Evolutionary conservation across 805 yeast genomes (phyloP), one percentile per base, ranked within the genome.

Genomic region (Dipodascopsis uninucleata): DNA sequence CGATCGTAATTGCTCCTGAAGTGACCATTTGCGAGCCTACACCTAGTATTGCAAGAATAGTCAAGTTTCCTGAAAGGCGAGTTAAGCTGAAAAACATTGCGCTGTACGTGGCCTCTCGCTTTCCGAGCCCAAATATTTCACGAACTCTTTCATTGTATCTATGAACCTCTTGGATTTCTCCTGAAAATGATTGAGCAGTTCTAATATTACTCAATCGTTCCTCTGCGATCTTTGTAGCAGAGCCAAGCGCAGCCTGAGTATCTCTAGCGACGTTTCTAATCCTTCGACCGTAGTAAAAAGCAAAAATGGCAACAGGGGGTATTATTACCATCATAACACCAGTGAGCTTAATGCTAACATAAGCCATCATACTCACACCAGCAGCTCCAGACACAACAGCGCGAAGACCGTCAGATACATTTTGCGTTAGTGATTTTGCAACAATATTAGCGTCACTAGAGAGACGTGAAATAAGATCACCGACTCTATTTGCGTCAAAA

Each of bases 291-390:
- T 89, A 90, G 28, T 85, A 74, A 58, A 83, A 67, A 0, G 95
- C 86, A 72, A 87, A 82, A 6, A 79, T 66, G 34, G 86, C 79
- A 35, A 89, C 71, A 1, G 95, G 94, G 1, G 97, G 97, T 44
- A 86, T 81, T 43, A 89, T 68, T 26, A 86, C 57, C 52, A 84
- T 71, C 84, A 90, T 85, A 45, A 85, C 81, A 7, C 47, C 43
- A 0, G 96, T 86, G 48, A 90, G 71, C 58, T 88, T 80, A 70
- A 85, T 76, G 29, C 93, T 82, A 7, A 89, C 93, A 56, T 78
- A 78, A 52, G 85, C 71, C 97, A 90, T 90, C 96, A 89, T 87
- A 2, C 85, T 76, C 36, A 89, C 68, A 5, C 97, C 97, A 31
- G 86, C 95, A 36, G 76, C 70, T 1, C 96, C 96, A 57, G 87